phyloP scores from a whole-genome alignment of 1,139 yeast genomes.

The Pichia sp. region DNA sequence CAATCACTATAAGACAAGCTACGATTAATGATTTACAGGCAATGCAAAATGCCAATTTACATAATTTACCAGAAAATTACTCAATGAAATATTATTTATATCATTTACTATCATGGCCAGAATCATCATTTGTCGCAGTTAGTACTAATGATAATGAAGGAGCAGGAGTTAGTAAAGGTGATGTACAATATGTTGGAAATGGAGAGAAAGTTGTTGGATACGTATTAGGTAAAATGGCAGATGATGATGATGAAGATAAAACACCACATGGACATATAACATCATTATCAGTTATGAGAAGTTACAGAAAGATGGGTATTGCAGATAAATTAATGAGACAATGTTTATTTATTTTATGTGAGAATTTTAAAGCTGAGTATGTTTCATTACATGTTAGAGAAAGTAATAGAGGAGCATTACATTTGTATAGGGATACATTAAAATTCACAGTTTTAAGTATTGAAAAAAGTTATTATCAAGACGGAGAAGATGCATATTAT shows the following conservation, averaged over 20 bases:
- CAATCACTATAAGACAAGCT: slow-evolving; percentile 85
- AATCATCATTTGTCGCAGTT: slow-evolving; percentile 92
- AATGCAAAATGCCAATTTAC: slow-evolving; percentile 92
- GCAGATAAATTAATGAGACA: slow-evolving; percentile 94
- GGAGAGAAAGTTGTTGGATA: slow-evolving; percentile 89
- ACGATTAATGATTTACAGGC: slow-evolving; percentile 83
- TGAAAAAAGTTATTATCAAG: slow-evolving; percentile 86
- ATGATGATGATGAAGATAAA: slow-evolving; percentile 53
- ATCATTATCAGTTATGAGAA: slow-evolving; percentile 88
- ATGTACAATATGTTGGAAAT: slow-evolving; percentile 46
- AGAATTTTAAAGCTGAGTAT: slow-evolving; percentile 73
- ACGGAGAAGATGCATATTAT: slow-evolving; percentile 98
- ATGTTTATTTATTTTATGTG: slow-evolving; percentile 71
- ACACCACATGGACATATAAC: slow-evolving; percentile 93
- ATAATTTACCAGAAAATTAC: slow-evolving; percentile 91
- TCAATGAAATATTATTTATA: slow-evolving; percentile 88
- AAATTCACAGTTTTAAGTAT: slow-evolving; percentile 74
- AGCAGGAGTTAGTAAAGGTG: slow-evolving; percentile 40
- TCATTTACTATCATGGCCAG: slow-evolving; percentile 95
- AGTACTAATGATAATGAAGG: slow-evolving; percentile 41
- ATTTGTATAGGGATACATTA: slow-evolving; percentile 81
- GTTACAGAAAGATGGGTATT: slow-evolving; percentile 89
- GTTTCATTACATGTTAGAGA: slow-evolving; percentile 92
- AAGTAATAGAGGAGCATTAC: slow-evolving; percentile 90
- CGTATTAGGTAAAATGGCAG: slow-evolving; percentile 94